phyloP scores from a whole-genome alignment of 192 early-diverging fungal genomes.

The Podila horticola region DNA sequence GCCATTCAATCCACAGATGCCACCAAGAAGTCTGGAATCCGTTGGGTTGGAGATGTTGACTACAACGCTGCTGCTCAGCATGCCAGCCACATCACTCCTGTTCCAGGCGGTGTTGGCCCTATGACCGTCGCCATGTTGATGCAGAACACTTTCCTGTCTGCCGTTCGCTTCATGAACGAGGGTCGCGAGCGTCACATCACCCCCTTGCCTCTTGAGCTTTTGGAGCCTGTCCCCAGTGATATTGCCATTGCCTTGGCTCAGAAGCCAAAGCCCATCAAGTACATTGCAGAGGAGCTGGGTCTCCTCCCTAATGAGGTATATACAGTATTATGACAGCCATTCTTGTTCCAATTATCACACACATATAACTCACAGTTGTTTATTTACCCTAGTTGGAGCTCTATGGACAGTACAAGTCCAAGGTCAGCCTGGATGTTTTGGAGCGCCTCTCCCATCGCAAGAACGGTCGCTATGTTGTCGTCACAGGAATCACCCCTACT shows the following conservation, averaged over 20 bases:
- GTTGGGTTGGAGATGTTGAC: slow-evolving; percentile 97
- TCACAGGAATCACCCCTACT: slow-evolving; percentile 98
- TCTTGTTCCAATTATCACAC: too few relatives aligned
- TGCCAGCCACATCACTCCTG: slow-evolving; percentile 93
- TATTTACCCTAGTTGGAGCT: slow-evolving; percentile 73
- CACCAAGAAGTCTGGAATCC: slow-evolving; percentile 90
- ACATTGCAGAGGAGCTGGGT: slow-evolving; percentile 88
- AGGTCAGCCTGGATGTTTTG: slow-evolving; percentile 85
- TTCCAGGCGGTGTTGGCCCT: slow-evolving; percentile 98
- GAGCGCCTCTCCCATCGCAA: slow-evolving; percentile 82
- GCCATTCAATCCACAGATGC: slow-evolving; percentile 60
- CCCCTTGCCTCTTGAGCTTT: slow-evolving; percentile 71
- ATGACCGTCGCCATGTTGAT: slow-evolving; percentile 99
- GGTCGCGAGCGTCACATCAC: slow-evolving; percentile 57
- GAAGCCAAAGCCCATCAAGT: slow-evolving; percentile 84
- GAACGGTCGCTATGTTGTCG: slow-evolving; percentile 93
- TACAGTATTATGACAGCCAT: too few relatives aligned
- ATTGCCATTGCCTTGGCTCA: slow-evolving; percentile 95
- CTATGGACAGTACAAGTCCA: slow-evolving; percentile 92
- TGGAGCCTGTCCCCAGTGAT: slow-evolving; percentile 90
- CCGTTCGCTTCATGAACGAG: slow-evolving; percentile 74
- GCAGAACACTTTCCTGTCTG: slow-evolving; percentile 86
- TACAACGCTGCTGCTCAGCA: slow-evolving; percentile 73
- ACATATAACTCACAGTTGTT: too few relatives aligned
- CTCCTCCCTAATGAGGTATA: slow-evolving; percentile 72